Evolutionary conservation across 139 green algal genomes (phyloP), one percentile per base, ranked within the genome.

Genomic region (Chlamydomonas eustigma): DNA sequence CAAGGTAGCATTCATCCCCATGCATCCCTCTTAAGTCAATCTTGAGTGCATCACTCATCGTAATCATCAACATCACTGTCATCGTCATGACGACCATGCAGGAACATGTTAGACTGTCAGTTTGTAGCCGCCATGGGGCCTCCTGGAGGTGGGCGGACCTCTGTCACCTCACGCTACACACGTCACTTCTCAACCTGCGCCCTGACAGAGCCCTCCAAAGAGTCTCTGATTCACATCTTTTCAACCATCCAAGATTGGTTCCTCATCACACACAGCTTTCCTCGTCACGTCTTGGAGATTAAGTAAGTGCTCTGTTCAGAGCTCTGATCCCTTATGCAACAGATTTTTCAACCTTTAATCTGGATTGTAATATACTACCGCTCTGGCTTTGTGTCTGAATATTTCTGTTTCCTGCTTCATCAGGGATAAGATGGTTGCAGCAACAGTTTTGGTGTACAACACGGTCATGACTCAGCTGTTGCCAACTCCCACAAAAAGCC

Each of bases 101-200:
- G 3, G 5, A 51, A 39, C 32, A 72, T 34, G 32, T 58, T 80
- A 35, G 87, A 92, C 71, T 68, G 85, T n/a, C 74, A 89, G 78
- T 87, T 92, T 73, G 76, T 92, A 37, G 81, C 85, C 2, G 90
- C 90, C 12, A 93, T 92, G 87, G 87, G 87, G 0, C 84, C 87
- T 1, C 89, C 88, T 1, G 88, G 90, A 3, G 90, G 89, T 22
- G 88, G 90, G 25, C 87, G 89, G 39, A 90, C 84, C 34, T 66
- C 65, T 39, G 79, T 91, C 64, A 94, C 87, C 18, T 73, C 82
- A 37, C 85, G 90, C 51, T 90, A 90, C 74, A 77, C 78, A 2
- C 84, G 88, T 73, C 88, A 92, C 79, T 90, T 91, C 78, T 67
- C 80, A 67, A 67, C 71, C 1, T 8, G 91, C 12, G 77, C 76